phyloP scores from a whole-genome alignment of 495 filamentous ascomycete genomes.

The Neurospora sp. region DNA sequence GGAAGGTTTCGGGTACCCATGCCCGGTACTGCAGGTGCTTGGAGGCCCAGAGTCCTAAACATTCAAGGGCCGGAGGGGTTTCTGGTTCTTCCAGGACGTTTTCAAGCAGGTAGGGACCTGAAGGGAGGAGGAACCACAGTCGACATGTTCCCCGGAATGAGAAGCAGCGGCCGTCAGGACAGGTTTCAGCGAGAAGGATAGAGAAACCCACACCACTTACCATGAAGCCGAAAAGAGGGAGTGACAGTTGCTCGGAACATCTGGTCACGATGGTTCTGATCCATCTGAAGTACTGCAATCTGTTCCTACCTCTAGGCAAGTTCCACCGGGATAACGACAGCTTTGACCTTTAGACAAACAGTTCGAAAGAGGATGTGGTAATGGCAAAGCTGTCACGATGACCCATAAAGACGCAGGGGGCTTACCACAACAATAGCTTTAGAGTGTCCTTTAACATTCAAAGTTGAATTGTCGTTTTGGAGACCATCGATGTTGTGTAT shows the following conservation, averaged over 20 bases:
- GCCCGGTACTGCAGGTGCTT: too few species aligned
- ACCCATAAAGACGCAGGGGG: neutral
- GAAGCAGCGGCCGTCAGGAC: neutral
- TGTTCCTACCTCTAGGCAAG: neutral
- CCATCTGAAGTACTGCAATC: neutral
- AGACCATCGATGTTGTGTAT: neutral
- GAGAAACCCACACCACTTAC: neutral
- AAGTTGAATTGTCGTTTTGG: neutral
- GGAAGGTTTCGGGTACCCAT: too few species aligned
- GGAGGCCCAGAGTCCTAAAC: too few species aligned
- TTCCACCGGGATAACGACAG: neutral
- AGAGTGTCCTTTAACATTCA: neutral
- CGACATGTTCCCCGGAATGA: neutral
- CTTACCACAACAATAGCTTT: neutral
- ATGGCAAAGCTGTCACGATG: neutral
- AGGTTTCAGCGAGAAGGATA: neutral
- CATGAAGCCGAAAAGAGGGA: neutral
- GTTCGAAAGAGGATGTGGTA: neutral
- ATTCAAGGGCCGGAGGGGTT: too few species aligned
- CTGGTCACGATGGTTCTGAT: neutral
- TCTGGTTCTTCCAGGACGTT: neutral
- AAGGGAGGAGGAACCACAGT: neutral
- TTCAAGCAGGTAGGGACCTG: neutral
- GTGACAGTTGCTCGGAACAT: neutral
- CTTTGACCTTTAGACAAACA: neutral